Evolutionary conservation across 805 yeast genomes (phyloP).

Genomic region (Lachancea mirantina): DNA sequence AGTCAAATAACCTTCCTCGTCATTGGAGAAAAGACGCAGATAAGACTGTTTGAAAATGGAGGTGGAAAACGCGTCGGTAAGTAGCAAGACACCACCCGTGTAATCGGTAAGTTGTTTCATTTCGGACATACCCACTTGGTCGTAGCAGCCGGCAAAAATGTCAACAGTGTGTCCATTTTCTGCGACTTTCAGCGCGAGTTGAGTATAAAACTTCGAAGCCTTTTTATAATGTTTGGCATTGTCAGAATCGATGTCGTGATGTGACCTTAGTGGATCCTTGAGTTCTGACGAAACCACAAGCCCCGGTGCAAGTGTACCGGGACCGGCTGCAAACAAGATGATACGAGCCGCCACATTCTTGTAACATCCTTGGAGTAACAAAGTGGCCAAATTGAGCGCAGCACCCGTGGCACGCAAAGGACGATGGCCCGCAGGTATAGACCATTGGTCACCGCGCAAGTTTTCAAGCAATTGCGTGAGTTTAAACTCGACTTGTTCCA

Average conservation of each 20-base stretch:
- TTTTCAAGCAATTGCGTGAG: constrained; percentile 73
- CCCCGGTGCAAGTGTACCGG: constrained; percentile 93
- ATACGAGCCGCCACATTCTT: constrained; percentile 84
- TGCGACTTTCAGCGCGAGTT: constrained; percentile 64
- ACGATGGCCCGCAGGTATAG: constrained; percentile 73
- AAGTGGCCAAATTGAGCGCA: constrained; percentile 78
- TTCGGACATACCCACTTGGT: constrained; percentile 91
- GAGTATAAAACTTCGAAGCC: constrained; percentile 75
- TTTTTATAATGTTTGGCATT: constrained; percentile 79
- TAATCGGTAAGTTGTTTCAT: constrained; percentile 79
- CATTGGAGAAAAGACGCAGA: constrained; percentile 79
- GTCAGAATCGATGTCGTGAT: constrained; percentile 91
- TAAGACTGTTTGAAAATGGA: constrained; percentile 90
- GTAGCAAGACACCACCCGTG: constrained; percentile 85
- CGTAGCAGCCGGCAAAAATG: constrained; percentile 91
- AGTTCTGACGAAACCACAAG: constrained; percentile 84
- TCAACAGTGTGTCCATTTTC: constrained; percentile 75
- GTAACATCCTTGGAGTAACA: constrained; percentile 72
- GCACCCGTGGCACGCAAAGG: constrained; percentile 90
- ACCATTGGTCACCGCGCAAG: constrained; percentile 80
- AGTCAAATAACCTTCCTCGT: constrained; percentile 75
- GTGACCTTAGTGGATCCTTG: constrained; percentile 95
- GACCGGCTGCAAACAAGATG: constrained; percentile 88
- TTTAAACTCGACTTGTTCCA: constrained; percentile 75
- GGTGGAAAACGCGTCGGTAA: constrained; percentile 90